A percentile compares a stretch with the other conserved stretches of the same genome.
These are phyloP conservation scores for Aspergillus sparsus DNA, from an alignment of 495 filamentous ascomycete species.

Conservation along the genomic window DNA sequence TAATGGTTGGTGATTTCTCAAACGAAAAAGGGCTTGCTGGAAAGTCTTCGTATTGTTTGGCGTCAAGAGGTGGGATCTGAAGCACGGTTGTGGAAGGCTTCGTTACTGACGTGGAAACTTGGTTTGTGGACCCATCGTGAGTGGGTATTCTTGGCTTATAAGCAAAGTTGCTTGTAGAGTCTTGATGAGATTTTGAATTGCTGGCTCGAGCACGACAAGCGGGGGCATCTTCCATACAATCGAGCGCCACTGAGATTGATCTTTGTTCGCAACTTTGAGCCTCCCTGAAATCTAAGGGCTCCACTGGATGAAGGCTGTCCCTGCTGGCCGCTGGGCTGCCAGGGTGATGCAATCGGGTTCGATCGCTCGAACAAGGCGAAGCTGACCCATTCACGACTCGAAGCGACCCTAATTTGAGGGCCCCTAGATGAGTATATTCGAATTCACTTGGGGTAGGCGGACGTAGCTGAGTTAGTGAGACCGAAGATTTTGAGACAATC, in stretches of 20 bases:
- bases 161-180: too few species aligned
- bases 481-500: constrained; percentile 3
- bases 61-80: constrained; percentile 23
- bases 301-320: constrained; percentile 17
- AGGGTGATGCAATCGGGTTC: constrained; percentile 25
- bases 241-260: neutral
- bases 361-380: constrained; percentile 47
- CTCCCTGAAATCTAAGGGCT: constrained; percentile 3
- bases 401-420: constrained; percentile 50
- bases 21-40: constrained; percentile 44
- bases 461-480: constrained; percentile 21
- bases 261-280: neutral
- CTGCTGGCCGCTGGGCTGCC: constrained; percentile 21
- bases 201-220: neutral
- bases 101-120: neutral
- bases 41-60: constrained; percentile 29
- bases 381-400: constrained; percentile 51
- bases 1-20: constrained; percentile 35
- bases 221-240: neutral
- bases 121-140: neutral
- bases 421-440: constrained; percentile 51
- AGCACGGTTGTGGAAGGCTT: constrained; percentile 17
- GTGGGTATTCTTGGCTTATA: neutral
- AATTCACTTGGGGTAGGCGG: constrained; percentile 46
- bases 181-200: too few species aligned